Evolutionary conservation across 805 yeast species (phyloP).

Genomic region (Kazachstania kunashirensis): DNA sequence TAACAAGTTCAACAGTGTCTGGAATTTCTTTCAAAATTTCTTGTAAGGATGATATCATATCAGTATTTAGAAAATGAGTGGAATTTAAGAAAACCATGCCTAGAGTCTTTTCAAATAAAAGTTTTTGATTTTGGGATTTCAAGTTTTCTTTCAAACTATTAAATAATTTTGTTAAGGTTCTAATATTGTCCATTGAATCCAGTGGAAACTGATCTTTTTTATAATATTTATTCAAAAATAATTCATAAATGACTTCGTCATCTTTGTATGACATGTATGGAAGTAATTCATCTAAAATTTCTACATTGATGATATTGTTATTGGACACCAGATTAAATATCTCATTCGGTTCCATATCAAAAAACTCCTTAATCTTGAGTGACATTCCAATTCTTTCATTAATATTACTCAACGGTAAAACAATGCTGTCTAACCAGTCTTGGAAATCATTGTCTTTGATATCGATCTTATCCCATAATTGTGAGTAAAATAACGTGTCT

Average conservation of each 20-base stretch:
- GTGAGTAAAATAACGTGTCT: slow-evolving; percentile 14
- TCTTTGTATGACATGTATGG: slow-evolving; percentile 13
- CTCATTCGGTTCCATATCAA: slow-evolving; percentile 6
- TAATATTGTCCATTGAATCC: slow-evolving; percentile 8
- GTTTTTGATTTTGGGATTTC: neutral
- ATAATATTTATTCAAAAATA: slow-evolving; percentile 13
- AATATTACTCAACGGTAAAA: slow-evolving; percentile 25
- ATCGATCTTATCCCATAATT: slow-evolving; percentile 15
- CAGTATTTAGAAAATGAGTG: slow-evolving; percentile 5
- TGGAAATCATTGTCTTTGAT: slow-evolving; percentile 5
- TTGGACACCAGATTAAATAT: slow-evolving; percentile 11
- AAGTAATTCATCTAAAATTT: slow-evolving; percentile 12
- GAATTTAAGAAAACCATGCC: slow-evolving; percentile 19
- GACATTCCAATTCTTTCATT: slow-evolving; percentile 8
- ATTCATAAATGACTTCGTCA: slow-evolving; percentile 6
- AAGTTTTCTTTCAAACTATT: neutral
- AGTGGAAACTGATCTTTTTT: slow-evolving; percentile 13
- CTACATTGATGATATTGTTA: neutral
- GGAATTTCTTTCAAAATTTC: slow-evolving; percentile 11
- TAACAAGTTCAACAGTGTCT: slow-evolving; percentile 4
- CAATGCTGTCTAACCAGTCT: slow-evolving; percentile 23
- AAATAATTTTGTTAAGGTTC: slow-evolving; percentile 11
- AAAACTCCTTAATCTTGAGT: slow-evolving; percentile 17
- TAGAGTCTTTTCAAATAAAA: slow-evolving; percentile 5
- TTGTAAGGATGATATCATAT: slow-evolving; percentile 4